These are phyloP conservation scores for Pseudotulostoma volvatum DNA, from an alignment of 495 filamentous ascomycete species.

Conservation along the genomic window DNA sequence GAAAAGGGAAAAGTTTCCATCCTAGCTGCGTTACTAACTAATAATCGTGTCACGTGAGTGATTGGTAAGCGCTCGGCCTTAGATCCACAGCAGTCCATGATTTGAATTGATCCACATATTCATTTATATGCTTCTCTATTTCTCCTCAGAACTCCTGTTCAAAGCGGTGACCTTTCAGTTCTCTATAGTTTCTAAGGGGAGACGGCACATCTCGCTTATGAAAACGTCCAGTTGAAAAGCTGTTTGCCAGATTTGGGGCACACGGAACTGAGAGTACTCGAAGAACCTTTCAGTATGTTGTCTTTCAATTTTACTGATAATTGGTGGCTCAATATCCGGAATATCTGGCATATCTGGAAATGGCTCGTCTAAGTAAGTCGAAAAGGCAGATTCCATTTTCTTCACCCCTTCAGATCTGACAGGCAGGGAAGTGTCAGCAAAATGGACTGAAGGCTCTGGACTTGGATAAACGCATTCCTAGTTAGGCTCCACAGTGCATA, in stretches of 20 bases:
- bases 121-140: not conserved
- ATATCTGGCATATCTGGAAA: not conserved
- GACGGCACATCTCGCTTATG: not conserved
- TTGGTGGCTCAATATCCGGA: not conserved
- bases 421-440: not conserved
- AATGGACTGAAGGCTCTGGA: too few relatives aligned
- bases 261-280: too few relatives aligned
- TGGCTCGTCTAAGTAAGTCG: not conserved
- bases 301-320: not conserved
- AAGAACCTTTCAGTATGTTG: not conserved
- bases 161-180: not conserved
- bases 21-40: too few relatives aligned
- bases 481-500: too few relatives aligned
- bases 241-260: too few relatives aligned
- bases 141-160: too few relatives aligned
- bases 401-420: not conserved
- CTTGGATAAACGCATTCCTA: too few relatives aligned
- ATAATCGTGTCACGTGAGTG: too few relatives aligned
- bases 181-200: not conserved
- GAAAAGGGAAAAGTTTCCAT: too few relatives aligned
- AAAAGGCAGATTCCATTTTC: not conserved
- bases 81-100: too few relatives aligned
- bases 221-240: too few relatives aligned
- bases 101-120: not conserved
- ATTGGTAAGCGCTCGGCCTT: too few relatives aligned